phyloP scores from a whole-genome alignment of 2,329 filamentous ascomycete genomes.

The Conoideocrella luteorostrata region DNA sequence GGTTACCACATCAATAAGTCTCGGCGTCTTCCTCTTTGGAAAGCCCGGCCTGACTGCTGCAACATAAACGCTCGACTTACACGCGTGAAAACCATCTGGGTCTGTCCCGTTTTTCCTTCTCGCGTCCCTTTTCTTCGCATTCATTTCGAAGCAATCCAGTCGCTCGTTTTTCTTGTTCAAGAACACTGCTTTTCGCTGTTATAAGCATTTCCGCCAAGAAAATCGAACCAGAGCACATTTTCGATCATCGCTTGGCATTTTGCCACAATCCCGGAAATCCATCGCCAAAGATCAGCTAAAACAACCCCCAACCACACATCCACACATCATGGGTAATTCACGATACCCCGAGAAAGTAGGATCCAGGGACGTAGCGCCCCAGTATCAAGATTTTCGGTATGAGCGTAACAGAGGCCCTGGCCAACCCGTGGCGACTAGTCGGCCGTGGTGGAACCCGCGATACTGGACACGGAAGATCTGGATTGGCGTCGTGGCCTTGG shows the following conservation, averaged over 20 bases:
- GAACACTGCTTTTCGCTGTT: too few relatives aligned
- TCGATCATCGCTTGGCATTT: too few relatives aligned
- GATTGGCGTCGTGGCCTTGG: conserved; percentile 30
- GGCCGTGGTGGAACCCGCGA: conserved; percentile 39
- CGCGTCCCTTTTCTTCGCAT: neutral
- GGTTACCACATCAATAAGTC: too few relatives aligned
- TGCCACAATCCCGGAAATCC: too few relatives aligned
- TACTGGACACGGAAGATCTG: conserved; percentile 49
- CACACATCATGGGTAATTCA: neutral
- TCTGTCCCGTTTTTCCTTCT: too few relatives aligned
- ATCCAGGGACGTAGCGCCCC: conserved; percentile 17
- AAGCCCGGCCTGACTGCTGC: neutral
- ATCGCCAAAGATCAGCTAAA: too few relatives aligned
- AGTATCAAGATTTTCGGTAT: conserved; percentile 23
- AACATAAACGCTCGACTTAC: neutral
- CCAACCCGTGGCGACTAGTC: conserved; percentile 17
- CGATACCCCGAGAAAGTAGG: conserved; percentile 12
- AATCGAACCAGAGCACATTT: too few relatives aligned
- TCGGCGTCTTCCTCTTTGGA: neutral
- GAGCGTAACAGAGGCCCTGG: conserved; percentile 13
- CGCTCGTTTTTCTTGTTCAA: too few relatives aligned
- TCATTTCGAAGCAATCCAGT: neutral
- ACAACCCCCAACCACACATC: neutral
- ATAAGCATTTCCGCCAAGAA: too few relatives aligned
- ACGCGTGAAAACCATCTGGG: too few relatives aligned